These are phyloP conservation scores for Penicillium salamii DNA, from an alignment of 495 filamentous ascomycete species.

Conservation along the genomic window DNA sequence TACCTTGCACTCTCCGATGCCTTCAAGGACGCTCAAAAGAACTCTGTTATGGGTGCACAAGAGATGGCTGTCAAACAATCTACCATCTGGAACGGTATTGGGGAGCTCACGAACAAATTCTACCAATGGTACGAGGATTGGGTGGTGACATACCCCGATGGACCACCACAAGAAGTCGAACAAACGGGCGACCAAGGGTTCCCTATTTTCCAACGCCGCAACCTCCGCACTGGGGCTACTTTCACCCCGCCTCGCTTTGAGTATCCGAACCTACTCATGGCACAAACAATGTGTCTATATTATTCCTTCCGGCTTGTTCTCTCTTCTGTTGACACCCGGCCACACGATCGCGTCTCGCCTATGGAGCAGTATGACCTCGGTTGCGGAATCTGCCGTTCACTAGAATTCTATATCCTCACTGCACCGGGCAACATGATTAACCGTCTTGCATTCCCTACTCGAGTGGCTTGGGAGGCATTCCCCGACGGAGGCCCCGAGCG, in stretches of 20 bases:
- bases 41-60: conserved; percentile 26
- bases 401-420: conserved; percentile 41
- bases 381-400: conserved; percentile 41
- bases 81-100: conserved; percentile 36
- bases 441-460: conserved; percentile 41
- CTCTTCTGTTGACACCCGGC: conserved; percentile 37
- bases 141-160: conserved; percentile 35
- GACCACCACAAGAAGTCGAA: conserved; percentile 28
- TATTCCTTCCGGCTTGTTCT: conserved; percentile 36
- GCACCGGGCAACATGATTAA: conserved; percentile 48
- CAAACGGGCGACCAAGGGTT: conserved; percentile 27
- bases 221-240: conserved; percentile 38
- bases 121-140: conserved; percentile 35
- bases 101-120: conserved; percentile 32
- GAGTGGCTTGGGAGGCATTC: conserved; percentile 45
- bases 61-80: conserved; percentile 38
- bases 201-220: conserved; percentile 38
- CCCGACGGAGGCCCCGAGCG: conserved; percentile 38
- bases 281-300: conserved; percentile 45
- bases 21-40: conserved; percentile 21
- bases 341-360: conserved; percentile 30
- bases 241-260: conserved; percentile 34
- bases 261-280: conserved; percentile 41
- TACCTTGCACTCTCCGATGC: conserved; percentile 33
- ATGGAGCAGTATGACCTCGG: conserved; percentile 38